Conservation (phyloP, 176 grass and related monocot species). For the Melocanna baccifera region DNA sequence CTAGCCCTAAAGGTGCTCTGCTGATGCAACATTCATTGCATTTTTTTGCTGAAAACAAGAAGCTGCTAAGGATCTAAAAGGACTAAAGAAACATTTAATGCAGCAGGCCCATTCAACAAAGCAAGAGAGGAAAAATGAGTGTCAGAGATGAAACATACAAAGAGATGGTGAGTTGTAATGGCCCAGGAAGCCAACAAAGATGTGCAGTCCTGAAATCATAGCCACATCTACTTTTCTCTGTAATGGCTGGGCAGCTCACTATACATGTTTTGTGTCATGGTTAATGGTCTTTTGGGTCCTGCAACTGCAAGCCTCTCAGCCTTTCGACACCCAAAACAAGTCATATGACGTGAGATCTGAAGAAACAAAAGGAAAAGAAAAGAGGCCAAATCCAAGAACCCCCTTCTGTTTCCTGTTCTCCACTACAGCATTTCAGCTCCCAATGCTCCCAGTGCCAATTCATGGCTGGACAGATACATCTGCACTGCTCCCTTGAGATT, state of each 20-base stretch:
- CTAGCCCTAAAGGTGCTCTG: background rate
- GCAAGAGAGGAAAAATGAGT: background rate
- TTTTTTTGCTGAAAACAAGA: conserved; percentile 19
- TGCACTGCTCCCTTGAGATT: background rate
- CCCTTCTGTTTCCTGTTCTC: conserved; percentile 12
- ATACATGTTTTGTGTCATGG: conserved; percentile 18
- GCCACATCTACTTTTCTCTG: conserved; percentile 17
- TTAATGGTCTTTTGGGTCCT: conserved; percentile 24
- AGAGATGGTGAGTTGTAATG: conserved; percentile 7
- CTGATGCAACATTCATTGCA: background rate
- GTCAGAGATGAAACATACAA: background rate
- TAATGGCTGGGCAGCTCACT: conserved; percentile 11
- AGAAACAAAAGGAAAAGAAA: background rate
- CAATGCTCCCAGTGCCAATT: background rate
- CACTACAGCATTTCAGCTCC: background rate
- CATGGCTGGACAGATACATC: background rate
- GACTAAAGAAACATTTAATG: conserved; percentile 6
- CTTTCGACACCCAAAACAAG: background rate
- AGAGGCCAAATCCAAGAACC: conserved; percentile 16
- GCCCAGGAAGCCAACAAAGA: conserved; percentile 5
- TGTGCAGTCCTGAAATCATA: conserved; percentile 21
- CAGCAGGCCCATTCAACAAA: background rate
- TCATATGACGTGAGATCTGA: conserved; percentile 27
- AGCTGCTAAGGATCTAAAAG: conserved; percentile 5
- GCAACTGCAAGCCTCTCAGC: conserved; percentile 8